Conservation (phyloP, 2,329 filamentous ascomycete genomes). For the Cercospora sp. region DNA sequence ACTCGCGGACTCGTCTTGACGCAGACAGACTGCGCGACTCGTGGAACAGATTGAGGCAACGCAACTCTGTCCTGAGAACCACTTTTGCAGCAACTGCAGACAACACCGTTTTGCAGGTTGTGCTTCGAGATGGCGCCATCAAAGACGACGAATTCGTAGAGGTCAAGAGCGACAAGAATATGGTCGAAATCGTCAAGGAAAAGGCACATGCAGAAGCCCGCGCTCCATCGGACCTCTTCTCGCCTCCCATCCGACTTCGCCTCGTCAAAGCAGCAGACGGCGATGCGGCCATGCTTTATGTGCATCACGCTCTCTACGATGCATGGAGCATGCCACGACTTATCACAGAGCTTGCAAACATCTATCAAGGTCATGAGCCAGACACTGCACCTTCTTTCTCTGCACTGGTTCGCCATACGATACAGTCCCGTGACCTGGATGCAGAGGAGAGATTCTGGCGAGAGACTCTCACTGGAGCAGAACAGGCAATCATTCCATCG, state of each 20-base stretch:
- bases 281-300: slow-evolving; percentile 18
- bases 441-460: slow-evolving; percentile 18
- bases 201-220: slow-evolving; percentile 14
- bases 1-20: slow-evolving; percentile 5
- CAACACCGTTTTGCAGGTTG: slow-evolving; percentile 11
- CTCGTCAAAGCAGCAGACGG: slow-evolving; percentile 17
- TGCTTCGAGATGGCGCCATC: slow-evolving; percentile 7
- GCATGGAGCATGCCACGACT: slow-evolving; percentile 23
- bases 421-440: slow-evolving; percentile 1
- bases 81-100: slow-evolving; percentile 12
- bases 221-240: slow-evolving; percentile 17
- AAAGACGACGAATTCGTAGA: slow-evolving; percentile 9
- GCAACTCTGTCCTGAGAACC: slow-evolving; percentile 19
- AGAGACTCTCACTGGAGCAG: slow-evolving; percentile 7
- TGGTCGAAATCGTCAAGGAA: slow-evolving; percentile 15
- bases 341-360: slow-evolving; percentile 10
- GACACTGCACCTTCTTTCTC: slow-evolving; percentile 11
- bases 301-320: slow-evolving; percentile 25
- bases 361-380: slow-evolving; percentile 11
- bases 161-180: background rate
- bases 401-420: slow-evolving; percentile 13
- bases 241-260: slow-evolving; percentile 15
- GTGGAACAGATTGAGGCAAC: slow-evolving; percentile 16
- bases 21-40: slow-evolving; percentile 1
- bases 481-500: slow-evolving; percentile 15